Percentiles rank a stretch among this genome's conserved stretches.
These are phyloP conservation scores for Cephalotrichum gorgonifer DNA, from an alignment of 2,329 filamentous ascomycete species.

Conservation along the genomic window DNA sequence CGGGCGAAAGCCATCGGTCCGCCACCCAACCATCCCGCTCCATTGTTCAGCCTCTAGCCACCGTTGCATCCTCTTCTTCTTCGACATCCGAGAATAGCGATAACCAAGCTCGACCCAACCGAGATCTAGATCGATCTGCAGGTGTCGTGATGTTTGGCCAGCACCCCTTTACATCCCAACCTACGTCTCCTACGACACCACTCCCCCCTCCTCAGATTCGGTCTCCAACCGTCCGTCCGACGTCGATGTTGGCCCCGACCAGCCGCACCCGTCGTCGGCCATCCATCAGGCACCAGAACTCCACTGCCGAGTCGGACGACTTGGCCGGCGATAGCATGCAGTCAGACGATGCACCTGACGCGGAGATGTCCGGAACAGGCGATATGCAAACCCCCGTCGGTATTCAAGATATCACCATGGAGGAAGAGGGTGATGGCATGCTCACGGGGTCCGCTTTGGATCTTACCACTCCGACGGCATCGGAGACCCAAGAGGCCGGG, in stretches of 20 bases:
- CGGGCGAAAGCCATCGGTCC: slow-evolving; percentile 37
- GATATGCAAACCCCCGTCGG: slow-evolving; percentile 75
- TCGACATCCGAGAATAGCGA: not conserved
- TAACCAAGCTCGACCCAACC: not conserved
- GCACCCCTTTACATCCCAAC: slow-evolving; percentile 69
- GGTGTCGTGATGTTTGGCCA: slow-evolving; percentile 68
- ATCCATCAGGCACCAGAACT: slow-evolving; percentile 82
- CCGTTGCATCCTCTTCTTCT: slow-evolving; percentile 39
- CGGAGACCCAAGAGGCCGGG: slow-evolving; percentile 76
- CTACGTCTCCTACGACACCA: slow-evolving; percentile 82
- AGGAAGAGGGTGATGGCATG: slow-evolving; percentile 67
- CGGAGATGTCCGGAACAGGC: slow-evolving; percentile 68
- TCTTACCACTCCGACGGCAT: slow-evolving; percentile 66
- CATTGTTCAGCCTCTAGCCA: slow-evolving; percentile 55
- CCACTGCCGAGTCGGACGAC: slow-evolving; percentile 83
- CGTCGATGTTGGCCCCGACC: slow-evolving; percentile 39
- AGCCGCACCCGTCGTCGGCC: slow-evolving; percentile 58
- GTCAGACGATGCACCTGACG: slow-evolving; percentile 66
- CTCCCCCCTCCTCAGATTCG: slow-evolving; percentile 54
- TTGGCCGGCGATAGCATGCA: slow-evolving; percentile 72
- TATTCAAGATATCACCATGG: slow-evolving; percentile 69
- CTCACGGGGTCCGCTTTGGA: slow-evolving; percentile 66
- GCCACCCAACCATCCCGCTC: slow-evolving; percentile 39
- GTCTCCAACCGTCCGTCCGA: slow-evolving; percentile 44
- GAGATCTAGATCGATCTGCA: slow-evolving; percentile 58